phyloP scores from a whole-genome alignment of 305 asterid species.

The Solanum aculeatissimum region DNA sequence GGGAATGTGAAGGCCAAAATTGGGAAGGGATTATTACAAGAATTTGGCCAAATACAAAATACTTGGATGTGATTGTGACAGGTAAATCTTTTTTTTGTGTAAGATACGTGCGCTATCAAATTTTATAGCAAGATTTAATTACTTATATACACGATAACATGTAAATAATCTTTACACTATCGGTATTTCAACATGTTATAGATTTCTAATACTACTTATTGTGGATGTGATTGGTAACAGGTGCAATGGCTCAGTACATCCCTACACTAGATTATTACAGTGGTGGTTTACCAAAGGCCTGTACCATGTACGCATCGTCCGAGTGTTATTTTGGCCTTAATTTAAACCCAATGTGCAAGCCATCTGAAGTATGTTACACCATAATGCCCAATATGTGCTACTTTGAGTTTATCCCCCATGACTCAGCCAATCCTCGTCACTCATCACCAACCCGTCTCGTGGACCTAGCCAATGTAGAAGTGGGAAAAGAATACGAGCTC shows the following conservation, averaged over 20 bases:
- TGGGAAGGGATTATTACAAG: slow-evolving; percentile 56
- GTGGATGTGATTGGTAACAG: slow-evolving; percentile 30
- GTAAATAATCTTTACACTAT: not conserved
- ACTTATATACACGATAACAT: not conserved
- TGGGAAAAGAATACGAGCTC: slow-evolving; percentile 55
- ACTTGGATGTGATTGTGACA: slow-evolving; percentile 36
- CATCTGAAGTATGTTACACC: slow-evolving; percentile 51
- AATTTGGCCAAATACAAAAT: slow-evolving; percentile 69
- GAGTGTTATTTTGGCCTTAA: slow-evolving; percentile 68
- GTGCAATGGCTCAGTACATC: slow-evolving; percentile 79
- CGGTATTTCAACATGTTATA: not conserved
- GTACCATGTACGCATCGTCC: slow-evolving; percentile 69
- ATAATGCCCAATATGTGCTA: slow-evolving; percentile 80
- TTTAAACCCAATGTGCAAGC: slow-evolving; percentile 44
- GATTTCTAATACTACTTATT: not conserved
- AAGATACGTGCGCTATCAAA: not conserved
- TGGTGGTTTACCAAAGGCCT: slow-evolving; percentile 50
- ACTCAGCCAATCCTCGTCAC: slow-evolving; percentile 12
- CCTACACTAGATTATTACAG: slow-evolving; percentile 58
- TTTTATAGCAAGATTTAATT: not conserved
- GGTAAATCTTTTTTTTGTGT: not conserved
- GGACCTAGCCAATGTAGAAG: slow-evolving; percentile 44
- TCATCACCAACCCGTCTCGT: slow-evolving; percentile 27
- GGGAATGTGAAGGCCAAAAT: slow-evolving; percentile 42
- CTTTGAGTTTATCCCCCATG: slow-evolving; percentile 53